Base-by-base conservation (phyloP, 495 filamentous ascomycete genomes). In the Xylaria curta region DNA sequence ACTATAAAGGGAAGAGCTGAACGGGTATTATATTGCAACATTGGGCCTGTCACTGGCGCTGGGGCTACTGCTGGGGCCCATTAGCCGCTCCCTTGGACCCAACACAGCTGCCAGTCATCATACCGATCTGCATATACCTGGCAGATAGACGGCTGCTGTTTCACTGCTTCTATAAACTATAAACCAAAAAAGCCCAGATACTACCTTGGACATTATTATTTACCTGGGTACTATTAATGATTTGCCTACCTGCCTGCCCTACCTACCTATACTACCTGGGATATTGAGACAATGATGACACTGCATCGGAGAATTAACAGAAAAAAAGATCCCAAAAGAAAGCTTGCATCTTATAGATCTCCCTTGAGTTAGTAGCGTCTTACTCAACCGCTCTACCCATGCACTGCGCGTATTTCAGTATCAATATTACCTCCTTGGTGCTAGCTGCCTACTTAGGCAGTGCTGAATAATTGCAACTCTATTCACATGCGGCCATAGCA, bases 1-100 rank as follows among this genome's bases (percentile, higher is more conserved):
- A 75, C 74, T 42, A n/a, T 60, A 60, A 49, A 44, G 72, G 15
- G 70, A 61, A 71, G 67, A 79, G 77, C 77, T 79, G 77, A 79
- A 79, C 71, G 71, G 53, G 74, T 74, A 73, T 75, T 63, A 62
- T 66, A 64, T 56, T 64, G 60, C 38, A 44, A 63, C 60, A 63
- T 44, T 21, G 60, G 38, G 38, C n/a, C 24, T 60, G 54, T 59
- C 38, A 44, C 68, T 63, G 68, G 69, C 36, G 69, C 69, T 66
- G 61, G 40, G 56, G 46, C 59, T 26, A 28, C 38, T 42, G 56
- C 67, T 69, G 42, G 54, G 66, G 28, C 47, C 59, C 38, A 6
- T 36, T 66, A 51, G 63, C 42, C 63, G 46, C 33, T 71, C 21
- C 33, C 46, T 71, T 33, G 69, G 60, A 15, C 47, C 68, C 49